phyloP scores from a whole-genome alignment of 1,139 yeast species.

The Pichia sp. region DNA sequence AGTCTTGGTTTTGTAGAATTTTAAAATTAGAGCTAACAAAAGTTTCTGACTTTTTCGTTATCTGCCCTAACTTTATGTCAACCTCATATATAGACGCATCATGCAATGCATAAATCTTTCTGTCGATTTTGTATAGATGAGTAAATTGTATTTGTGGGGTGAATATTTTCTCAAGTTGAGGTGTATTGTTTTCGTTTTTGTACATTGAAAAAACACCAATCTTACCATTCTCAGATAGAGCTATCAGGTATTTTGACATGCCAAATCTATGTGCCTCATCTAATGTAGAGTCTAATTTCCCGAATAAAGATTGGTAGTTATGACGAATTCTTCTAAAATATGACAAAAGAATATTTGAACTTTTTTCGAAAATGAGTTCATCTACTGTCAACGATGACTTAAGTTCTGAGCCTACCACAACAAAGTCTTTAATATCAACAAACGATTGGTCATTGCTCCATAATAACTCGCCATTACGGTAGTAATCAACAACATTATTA shows the following conservation, averaged over 20 bases:
- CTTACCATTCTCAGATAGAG: slow-evolving; percentile 41
- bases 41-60: slow-evolving; percentile 9
- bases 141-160: slow-evolving; percentile 26
- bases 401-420: slow-evolving; percentile 38
- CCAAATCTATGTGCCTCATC: slow-evolving; percentile 40
- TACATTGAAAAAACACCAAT: slow-evolving; percentile 43
- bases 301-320: slow-evolving; percentile 32
- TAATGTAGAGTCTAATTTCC: slow-evolving; percentile 4
- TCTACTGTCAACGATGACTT: slow-evolving; percentile 34
- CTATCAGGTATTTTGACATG: slow-evolving; percentile 43
- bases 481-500: slow-evolving; percentile 22
- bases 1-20: neutral
- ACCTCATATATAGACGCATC: slow-evolving; percentile 21
- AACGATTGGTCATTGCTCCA: slow-evolving; percentile 51
- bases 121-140: slow-evolving; percentile 21
- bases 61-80: slow-evolving; percentile 15
- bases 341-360: slow-evolving; percentile 37
- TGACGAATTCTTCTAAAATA: slow-evolving; percentile 40
- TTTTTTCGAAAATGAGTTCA: slow-evolving; percentile 38
- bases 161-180: slow-evolving; percentile 17
- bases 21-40: slow-evolving; percentile 11
- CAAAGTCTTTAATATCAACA: slow-evolving; percentile 36
- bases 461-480: slow-evolving; percentile 27
- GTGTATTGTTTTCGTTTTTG: slow-evolving; percentile 2
- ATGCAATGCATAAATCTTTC: slow-evolving; percentile 16